Base-by-base conservation (phyloP, 495 filamentous ascomycete genomes). In the Physcia stellaris region DNA sequence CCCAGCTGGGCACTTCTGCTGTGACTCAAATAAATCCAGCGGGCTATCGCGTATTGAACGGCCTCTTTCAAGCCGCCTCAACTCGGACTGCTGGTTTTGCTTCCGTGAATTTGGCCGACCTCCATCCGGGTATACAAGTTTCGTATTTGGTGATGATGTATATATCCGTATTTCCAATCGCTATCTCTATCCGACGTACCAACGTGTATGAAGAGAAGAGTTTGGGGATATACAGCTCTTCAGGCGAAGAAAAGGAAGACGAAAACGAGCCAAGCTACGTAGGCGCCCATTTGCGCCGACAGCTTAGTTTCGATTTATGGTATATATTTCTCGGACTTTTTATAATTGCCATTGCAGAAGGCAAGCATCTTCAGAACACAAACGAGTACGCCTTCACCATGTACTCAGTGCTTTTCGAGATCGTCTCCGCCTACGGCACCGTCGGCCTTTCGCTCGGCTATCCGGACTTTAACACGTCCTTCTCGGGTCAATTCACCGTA, bases 101-200 rank as follows among this genome's bases (percentile, higher is more conserved):
- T 5, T 79, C 81, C 32, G 70, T 94, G 48, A 80, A 79, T 43
- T 60, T 96, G 18, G 63, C 82, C 4, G 56, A 64, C 0, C 66
- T 96, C 11, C 88, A 95, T 49, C 88, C 88, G 0, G 88, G 79
- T 2, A 85, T 94, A 10, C 88, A 96, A 51, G 82, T 90, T 3
- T 94, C 86, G 13, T 95, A 94, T 62, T 58, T 94, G 59, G 77
- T 96, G 58, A 96, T 96, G 88, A 96, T 96, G 88, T 96, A 96
- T 56, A 96, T 96, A 45, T 94, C 88, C 32, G 83, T 94, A 28
- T 85, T 93, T 49, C 88, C 88, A 19, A 88, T 95, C 48, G 88
- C 88, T 45, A 94, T 96, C 41, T 88, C 81, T 20, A 75, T 95
- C 49, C 80, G 88, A 41, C 71, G 83, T 36, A 95, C 88, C 24